Evolutionary conservation across 495 filamentous ascomycete genomes (phyloP), one percentile per base, ranked within the genome.

Genomic region (Xylaria scruposa): DNA sequence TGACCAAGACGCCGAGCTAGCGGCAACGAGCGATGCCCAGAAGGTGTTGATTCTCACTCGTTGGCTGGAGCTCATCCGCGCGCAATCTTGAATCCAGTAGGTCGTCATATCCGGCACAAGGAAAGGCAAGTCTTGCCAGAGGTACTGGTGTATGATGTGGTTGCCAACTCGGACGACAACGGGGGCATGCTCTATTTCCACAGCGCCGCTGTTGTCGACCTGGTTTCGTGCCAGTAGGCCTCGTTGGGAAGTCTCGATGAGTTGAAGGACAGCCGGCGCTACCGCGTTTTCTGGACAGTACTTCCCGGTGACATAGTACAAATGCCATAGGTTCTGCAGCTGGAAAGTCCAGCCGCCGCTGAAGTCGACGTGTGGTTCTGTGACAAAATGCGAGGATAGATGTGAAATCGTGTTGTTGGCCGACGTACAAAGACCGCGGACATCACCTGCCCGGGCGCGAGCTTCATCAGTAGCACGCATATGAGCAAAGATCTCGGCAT

Each of bases 351-450:
- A 72, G 9, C 63, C 70, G 24, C 70, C 65, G 26, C 42, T 68
- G 56, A 72, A 72, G 21, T 71, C 72, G n/a, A 59, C 53, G n/a
- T 76, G 72, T 13, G 74, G 74, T 49, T 74, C 68, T 3, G 74
- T 76, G 47, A 76, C 72, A 38, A 76, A 76, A 29, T 51, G 70
- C 0, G 70, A 72, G 47, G 70, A 72, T 26, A 72, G 42, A 24
- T 72, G 70, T 72, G 70, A 61, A 19, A 72, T 63, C 5, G 63
- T 72, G 36, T 63, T 68, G 64, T 53, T 60, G 0, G 70, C 70
- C 33, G 70, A 68, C 15, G 56, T 63, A 58, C 53, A 72, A 9
- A 72, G 70, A 46, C 70, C 70, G 10, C 63, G 54, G 31, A 68
- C 42, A 8, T 72, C 64, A 7, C 70, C 70, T 29, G 42, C 64